phyloP scores from a whole-genome alignment of 768 basidiomycete genomes.

The Mycena galopus region DNA sequence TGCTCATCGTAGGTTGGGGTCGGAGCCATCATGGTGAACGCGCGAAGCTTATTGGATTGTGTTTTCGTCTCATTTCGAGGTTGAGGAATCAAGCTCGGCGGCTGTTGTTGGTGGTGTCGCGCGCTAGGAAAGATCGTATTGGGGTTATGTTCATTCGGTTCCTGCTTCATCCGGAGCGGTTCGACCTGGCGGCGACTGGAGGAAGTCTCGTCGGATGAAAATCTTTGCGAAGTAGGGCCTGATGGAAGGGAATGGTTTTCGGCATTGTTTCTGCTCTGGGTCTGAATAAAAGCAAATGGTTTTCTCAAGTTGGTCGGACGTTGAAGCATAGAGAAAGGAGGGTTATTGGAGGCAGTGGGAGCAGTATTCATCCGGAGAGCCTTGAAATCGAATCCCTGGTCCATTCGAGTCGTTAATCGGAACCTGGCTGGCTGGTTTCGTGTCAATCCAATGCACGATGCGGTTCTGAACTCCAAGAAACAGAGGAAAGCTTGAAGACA shows the following conservation, averaged over 20 bases:
- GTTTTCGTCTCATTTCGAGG: constrained; percentile 26
- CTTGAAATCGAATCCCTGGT: constrained; percentile 37
- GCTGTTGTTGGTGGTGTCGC: constrained; percentile 14
- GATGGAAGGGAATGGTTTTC: constrained; percentile 24
- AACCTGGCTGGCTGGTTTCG: background rate
- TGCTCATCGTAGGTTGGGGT: constrained; percentile 12
- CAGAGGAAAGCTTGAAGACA: background rate
- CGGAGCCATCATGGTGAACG: constrained; percentile 29
- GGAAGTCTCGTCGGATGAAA: background rate
- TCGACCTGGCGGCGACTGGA: constrained; percentile 21
- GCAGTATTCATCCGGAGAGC: constrained; percentile 31
- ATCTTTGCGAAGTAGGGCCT: constrained; percentile 19
- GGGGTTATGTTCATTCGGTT: constrained; percentile 23
- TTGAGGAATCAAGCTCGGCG: constrained; percentile 22
- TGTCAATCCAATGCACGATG: constrained; percentile 21
- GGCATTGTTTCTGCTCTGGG: constrained; percentile 32
- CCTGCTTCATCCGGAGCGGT: constrained; percentile 32
- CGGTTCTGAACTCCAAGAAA: constrained; percentile 29
- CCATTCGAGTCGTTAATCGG: constrained; percentile 19
- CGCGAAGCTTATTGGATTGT: constrained; percentile 31
- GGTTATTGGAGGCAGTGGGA: constrained; percentile 18
- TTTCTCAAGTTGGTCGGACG: constrained; percentile 26
- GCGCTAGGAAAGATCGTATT: constrained; percentile 10
- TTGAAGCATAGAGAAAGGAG: constrained; percentile 33
- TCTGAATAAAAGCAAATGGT: constrained; percentile 35